These are phyloP conservation scores for Dictyostelium capitatum DNA, from an alignment of 78 protist genomes.

Conservation along the genomic window DNA sequence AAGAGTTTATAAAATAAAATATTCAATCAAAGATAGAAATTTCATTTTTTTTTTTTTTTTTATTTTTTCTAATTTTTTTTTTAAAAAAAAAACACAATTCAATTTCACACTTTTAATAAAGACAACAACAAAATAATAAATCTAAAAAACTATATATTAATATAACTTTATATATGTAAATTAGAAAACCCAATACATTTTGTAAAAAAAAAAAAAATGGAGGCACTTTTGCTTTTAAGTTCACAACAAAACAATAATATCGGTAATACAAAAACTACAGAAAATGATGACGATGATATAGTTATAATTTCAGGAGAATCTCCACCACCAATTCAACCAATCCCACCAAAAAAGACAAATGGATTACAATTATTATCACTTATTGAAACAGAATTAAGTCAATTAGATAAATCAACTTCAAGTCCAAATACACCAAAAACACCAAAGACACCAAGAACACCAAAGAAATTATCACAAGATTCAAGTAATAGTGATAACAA, in stretches of 20 bases:
- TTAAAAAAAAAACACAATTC: too few relatives aligned
- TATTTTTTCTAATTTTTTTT: too few relatives aligned
- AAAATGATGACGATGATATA: background rate
- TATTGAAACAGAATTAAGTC: background rate
- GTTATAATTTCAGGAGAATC: background rate
- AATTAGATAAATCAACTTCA: background rate
- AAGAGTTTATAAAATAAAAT: too few relatives aligned
- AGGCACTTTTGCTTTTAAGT: background rate
- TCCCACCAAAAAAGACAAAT: background rate
- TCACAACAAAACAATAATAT: background rate
- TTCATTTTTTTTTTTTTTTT: too few relatives aligned
- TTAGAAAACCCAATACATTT: too few relatives aligned
- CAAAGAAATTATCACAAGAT: background rate
- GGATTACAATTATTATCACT: background rate
- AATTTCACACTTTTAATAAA: too few relatives aligned
- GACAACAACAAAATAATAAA: too few relatives aligned
- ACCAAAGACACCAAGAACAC: background rate
- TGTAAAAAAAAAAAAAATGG: slow-evolving; percentile 5
- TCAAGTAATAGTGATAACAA: background rate
- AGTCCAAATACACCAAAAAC: background rate
- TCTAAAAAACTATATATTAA: too few relatives aligned
- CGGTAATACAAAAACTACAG: background rate
- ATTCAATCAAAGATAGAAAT: too few relatives aligned
- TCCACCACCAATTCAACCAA: background rate
- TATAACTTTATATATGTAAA: too few relatives aligned